Evolutionary conservation across 2,329 filamentous ascomycete genomes (phyloP).

Genomic region (Colletotrichum neosansevieriae): DNA sequence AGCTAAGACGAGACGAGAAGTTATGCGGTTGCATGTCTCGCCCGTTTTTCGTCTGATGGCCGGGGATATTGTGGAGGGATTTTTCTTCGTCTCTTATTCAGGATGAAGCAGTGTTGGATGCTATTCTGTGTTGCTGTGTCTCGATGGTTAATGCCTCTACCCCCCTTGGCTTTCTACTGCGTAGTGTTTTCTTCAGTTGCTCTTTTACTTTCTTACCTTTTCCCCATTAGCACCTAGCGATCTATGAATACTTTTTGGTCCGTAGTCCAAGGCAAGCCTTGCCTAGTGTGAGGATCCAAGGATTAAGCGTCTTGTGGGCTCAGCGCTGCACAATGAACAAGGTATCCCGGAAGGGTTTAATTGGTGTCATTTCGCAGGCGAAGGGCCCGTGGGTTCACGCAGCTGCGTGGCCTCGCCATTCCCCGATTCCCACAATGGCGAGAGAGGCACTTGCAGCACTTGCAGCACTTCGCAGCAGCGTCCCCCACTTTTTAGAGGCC

Average conservation of each 20-base stretch:
- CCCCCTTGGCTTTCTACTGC: background rate
- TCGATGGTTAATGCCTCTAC: constrained; percentile 5
- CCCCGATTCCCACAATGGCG: constrained; percentile 14
- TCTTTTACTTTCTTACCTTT: background rate
- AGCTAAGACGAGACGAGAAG: background rate
- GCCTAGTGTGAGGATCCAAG: background rate
- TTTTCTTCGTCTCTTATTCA: background rate
- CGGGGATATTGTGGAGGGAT: background rate
- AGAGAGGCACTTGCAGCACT: background rate
- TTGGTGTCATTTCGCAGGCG: constrained; percentile 35
- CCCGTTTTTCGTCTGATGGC: constrained; percentile 26
- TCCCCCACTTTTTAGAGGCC: constrained; percentile 37
- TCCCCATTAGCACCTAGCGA: background rate
- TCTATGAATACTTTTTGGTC: constrained; percentile 8
- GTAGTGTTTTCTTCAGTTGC: background rate
- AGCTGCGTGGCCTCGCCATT: too few relatives aligned
- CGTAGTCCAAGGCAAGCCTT: background rate
- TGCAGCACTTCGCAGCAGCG: constrained; percentile 1
- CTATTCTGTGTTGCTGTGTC: background rate
- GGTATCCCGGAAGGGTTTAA: constrained; percentile 21
- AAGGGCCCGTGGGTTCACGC: constrained; percentile 18
- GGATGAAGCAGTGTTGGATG: background rate
- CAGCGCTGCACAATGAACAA: constrained; percentile 14
- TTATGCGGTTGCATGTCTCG: constrained; percentile 34
- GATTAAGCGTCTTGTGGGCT: constrained; percentile 7